Conservation (phyloP, 805 yeast genomes). For the Zygosaccharomyces bisporus region DNA sequence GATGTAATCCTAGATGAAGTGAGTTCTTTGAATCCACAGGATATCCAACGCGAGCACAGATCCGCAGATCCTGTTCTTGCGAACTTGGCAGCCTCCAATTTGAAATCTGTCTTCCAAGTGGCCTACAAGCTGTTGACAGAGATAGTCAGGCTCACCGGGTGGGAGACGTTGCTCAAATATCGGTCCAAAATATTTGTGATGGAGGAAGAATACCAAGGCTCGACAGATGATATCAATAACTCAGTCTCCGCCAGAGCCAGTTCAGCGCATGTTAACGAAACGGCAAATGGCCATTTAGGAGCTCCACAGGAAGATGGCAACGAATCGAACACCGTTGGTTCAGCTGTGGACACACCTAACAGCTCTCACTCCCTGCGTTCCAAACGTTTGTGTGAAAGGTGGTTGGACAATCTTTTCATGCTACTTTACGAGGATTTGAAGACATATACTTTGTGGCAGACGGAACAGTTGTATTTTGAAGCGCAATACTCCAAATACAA, state of each 20-base stretch:
- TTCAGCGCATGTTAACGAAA: constrained; percentile 4
- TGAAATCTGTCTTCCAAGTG: constrained; percentile 53
- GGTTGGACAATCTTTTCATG: constrained; percentile 75
- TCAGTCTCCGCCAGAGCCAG: constrained; percentile 6
- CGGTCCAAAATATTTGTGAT: constrained; percentile 66
- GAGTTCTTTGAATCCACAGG: constrained; percentile 59
- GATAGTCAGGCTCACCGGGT: constrained; percentile 63
- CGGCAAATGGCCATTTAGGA: constrained; percentile 1
- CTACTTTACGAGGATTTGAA: constrained; percentile 70
- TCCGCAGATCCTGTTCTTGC: constrained; percentile 58
- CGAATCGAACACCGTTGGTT: constrained; percentile 4
- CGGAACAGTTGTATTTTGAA: constrained; percentile 83
- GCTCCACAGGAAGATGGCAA: constrained; percentile 6
- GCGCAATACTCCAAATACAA: constrained; percentile 78
- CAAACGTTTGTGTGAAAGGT: constrained; percentile 66
- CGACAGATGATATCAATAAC: constrained; percentile 24
- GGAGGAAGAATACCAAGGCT: constrained; percentile 52
- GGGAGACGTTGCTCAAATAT: constrained; percentile 61
- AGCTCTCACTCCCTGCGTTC: constrained; percentile 48
- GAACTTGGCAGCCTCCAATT: constrained; percentile 64
- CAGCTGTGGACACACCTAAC: constrained; percentile 5
- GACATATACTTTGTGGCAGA: constrained; percentile 89
- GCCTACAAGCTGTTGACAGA: constrained; percentile 62
- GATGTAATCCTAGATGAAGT: constrained; percentile 72
- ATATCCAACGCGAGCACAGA: constrained; percentile 61